A percentile compares a stretch with the other conserved stretches of the same genome.
Evolutionary conservation across 306 rosid genomes (phyloP).

Genomic region (Castanopsis chinensis): DNA sequence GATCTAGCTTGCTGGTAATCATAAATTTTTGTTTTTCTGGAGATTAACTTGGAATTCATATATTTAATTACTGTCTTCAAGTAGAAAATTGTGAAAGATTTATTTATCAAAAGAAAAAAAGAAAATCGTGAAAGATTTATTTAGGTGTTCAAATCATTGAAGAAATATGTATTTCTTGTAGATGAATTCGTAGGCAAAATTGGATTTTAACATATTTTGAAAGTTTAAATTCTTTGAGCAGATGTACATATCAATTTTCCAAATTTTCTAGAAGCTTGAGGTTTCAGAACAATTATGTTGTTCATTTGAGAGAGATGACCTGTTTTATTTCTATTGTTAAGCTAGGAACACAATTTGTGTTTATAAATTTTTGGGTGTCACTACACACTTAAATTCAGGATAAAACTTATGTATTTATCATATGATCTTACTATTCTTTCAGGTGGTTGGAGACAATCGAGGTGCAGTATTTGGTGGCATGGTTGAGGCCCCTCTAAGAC

Average conservation of each 20-base stretch:
- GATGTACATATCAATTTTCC: neutral
- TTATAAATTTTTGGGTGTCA: neutral
- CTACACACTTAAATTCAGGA: neutral
- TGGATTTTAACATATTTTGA: neutral
- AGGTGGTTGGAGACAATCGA: conserved; percentile 83
- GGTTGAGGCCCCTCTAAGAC: conserved; percentile 85
- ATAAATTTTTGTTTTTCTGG: conserved; percentile 5
- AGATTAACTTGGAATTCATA: conserved; percentile 11
- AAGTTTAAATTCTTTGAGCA: neutral
- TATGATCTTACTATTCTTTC: conserved; percentile 17
- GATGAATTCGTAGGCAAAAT: neutral
- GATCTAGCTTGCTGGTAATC: conserved; percentile 82
- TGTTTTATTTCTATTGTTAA: neutral
- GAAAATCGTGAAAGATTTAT: neutral
- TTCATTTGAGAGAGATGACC: neutral
- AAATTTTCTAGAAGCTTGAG: neutral
- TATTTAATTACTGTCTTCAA: conserved; percentile 4
- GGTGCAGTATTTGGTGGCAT: conserved; percentile 96
- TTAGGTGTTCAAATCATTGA: neutral
- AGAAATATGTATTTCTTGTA: neutral
- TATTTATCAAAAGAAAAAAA: too few species aligned
- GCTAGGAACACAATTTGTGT: neutral
- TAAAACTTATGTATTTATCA: neutral
- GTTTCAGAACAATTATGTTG: neutral
- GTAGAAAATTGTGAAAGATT: neutral